A percentile compares a stretch with the other conserved stretches of the same genome.
Conservation (phyloP, 2,329 filamentous ascomycete genomes). For the Fusarium vanettenii region DNA sequence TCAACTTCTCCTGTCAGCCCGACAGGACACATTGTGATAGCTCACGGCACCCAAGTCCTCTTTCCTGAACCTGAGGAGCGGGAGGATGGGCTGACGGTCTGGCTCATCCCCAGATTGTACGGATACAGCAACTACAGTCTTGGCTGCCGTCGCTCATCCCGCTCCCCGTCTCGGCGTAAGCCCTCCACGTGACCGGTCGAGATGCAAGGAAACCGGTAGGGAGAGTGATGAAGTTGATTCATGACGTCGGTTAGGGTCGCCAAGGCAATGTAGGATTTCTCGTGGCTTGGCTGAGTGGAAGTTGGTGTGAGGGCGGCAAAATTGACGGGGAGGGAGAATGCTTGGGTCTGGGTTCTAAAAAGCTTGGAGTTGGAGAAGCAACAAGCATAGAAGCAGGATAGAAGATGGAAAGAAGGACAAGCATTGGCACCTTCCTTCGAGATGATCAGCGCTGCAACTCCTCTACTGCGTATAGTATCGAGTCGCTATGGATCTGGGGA, state of each 20-base stretch:
- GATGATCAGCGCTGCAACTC: constrained; percentile 1
- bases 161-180: background rate
- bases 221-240: background rate
- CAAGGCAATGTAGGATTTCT: constrained; percentile 2
- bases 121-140: constrained; percentile 3
- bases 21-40: background rate
- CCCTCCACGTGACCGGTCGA: constrained; percentile 25
- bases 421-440: background rate
- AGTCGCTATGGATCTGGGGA: background rate
- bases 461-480: background rate
- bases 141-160: constrained; percentile 27
- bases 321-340: background rate
- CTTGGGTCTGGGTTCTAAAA: background rate
- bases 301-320: constrained; percentile 28
- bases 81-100: background rate
- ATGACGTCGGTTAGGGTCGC: constrained; percentile 10
- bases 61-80: background rate
- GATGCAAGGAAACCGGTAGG: background rate
- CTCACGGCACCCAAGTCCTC: background rate
- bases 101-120: background rate
- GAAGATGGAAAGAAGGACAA: background rate
- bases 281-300: background rate
- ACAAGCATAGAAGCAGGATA: background rate
- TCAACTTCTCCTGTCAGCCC: background rate
- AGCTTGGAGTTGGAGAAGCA: background rate